Conservation (phyloP, 805 yeast species). For the Candida bentonensis region DNA sequence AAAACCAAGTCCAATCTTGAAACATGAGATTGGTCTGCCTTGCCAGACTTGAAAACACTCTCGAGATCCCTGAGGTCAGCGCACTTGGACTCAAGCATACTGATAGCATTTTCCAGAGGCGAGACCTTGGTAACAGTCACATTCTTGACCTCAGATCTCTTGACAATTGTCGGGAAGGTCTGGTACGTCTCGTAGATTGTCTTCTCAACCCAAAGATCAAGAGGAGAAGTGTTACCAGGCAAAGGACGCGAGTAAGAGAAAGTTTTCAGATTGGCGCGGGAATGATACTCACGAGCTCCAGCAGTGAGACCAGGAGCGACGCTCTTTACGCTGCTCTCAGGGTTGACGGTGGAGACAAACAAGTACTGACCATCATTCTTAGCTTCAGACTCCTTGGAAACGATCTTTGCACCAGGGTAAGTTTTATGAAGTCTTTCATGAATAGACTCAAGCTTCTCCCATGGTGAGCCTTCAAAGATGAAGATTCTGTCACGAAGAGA, state of each 20-base stretch:
- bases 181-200: slow-evolving; percentile 59
- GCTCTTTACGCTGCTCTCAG: slow-evolving; percentile 40
- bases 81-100: slow-evolving; percentile 50
- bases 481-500: slow-evolving; percentile 63
- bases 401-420: slow-evolving; percentile 70
- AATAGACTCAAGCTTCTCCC: slow-evolving; percentile 75
- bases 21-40: slow-evolving; percentile 22
- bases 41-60: slow-evolving; percentile 19
- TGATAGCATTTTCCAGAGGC: slow-evolving; percentile 74
- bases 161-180: slow-evolving; percentile 80
- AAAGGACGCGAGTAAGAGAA: slow-evolving; percentile 58
- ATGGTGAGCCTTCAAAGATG: slow-evolving; percentile 75
- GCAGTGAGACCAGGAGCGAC: slow-evolving; percentile 21
- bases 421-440: slow-evolving; percentile 59
- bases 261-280: slow-evolving; percentile 55
- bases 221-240: slow-evolving; percentile 58
- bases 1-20: slow-evolving; percentile 29
- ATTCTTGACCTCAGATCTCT: slow-evolving; percentile 55
- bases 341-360: slow-evolving; percentile 59
- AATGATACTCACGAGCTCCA: slow-evolving; percentile 60
- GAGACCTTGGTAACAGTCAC: slow-evolving; percentile 42
- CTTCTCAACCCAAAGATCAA: slow-evolving; percentile 82
- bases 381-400: slow-evolving; percentile 45
- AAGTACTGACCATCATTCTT: slow-evolving; percentile 58
- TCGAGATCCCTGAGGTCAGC: slow-evolving; percentile 61